Evolutionary conservation across 2,329 filamentous ascomycete species (phyloP).

Genomic region (Alternaria panax): DNA sequence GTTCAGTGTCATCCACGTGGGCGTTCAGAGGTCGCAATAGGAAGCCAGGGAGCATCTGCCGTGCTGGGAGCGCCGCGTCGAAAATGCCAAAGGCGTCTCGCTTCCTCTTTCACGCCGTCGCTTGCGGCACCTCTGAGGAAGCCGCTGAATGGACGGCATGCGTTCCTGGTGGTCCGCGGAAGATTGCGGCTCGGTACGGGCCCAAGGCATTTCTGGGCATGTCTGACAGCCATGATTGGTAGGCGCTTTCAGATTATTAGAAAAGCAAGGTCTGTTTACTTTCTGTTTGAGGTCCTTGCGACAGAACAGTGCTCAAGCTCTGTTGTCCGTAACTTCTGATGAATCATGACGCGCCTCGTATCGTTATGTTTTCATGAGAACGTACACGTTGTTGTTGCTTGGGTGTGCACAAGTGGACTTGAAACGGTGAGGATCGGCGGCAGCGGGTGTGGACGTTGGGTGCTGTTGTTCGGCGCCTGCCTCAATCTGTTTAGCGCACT

Average conservation of each 20-base stretch:
- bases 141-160: conserved; percentile 1
- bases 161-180: conserved; percentile 7
- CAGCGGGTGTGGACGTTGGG: conserved; percentile 11
- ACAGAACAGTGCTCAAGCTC: background rate
- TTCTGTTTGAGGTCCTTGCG: background rate
- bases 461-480: conserved; percentile 17
- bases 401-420: conserved; percentile 1
- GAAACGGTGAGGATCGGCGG: conserved; percentile 14
- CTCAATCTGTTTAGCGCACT: conserved; percentile 1
- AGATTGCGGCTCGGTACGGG: conserved; percentile 13
- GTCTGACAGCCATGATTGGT: conserved; percentile 10
- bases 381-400: conserved; percentile 5
- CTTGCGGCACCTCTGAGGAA: conserved; percentile 1
- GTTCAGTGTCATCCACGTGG: conserved; percentile 2
- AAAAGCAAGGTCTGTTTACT: conserved; percentile 2
- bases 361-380: conserved; percentile 6
- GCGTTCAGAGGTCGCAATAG: background rate
- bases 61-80: conserved; percentile 19
- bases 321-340: background rate
- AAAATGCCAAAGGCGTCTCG: background rate
- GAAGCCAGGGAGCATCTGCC: conserved; percentile 10
- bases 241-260: background rate
- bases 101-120: background rate
- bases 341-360: background rate
- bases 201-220: conserved; percentile 6